Evolutionary conservation across 169 alveolate genomes (phyloP).

Genomic region (Eimeria acervulina): DNA sequence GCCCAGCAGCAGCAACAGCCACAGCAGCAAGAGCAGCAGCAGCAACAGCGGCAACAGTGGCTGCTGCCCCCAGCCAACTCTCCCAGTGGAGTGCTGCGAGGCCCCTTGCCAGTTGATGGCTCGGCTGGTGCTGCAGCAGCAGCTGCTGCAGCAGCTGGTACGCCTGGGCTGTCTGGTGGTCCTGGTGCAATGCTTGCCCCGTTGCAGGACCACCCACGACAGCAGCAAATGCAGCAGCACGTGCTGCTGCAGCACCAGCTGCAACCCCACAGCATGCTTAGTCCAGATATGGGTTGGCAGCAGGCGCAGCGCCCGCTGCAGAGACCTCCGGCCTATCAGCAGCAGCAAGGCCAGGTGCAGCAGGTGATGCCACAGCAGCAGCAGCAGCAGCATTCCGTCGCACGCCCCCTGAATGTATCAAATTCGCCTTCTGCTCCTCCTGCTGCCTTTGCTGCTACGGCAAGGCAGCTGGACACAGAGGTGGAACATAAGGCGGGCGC

Average conservation of each 20-base stretch:
- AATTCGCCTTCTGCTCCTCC: conserved; percentile 7
- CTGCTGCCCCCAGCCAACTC: conserved; percentile 8
- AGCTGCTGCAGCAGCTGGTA: not conserved
- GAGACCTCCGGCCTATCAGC: not conserved
- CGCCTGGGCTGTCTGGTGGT: not conserved
- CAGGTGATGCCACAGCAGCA: conserved; percentile 51
- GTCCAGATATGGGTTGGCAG: conserved; percentile 27
- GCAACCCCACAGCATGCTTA: conserved; percentile 28
- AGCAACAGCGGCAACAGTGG: conserved; percentile 64
- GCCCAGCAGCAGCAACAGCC: conserved; percentile 47
- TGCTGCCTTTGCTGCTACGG: conserved; percentile 38
- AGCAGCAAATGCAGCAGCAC: conserved; percentile 53
- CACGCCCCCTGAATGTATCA: not conserved
- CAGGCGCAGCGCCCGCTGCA: conserved; percentile 45
- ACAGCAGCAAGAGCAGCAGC: conserved; percentile 34
- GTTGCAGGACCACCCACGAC: conserved; percentile 44
- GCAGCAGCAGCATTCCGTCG: conserved; percentile 27
- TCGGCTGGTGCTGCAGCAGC: conserved; percentile 35
- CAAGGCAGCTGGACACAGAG: conserved; percentile 12
- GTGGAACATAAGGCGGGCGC: not conserved
- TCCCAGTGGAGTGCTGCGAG: conserved; percentile 35
- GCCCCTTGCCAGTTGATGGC: not conserved
- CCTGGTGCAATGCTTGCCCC: not conserved
- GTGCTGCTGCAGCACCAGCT: conserved; percentile 40
- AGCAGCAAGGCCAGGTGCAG: conserved; percentile 20